Evolutionary conservation across 805 yeast species (phyloP), one percentile per base, ranked within the genome.

Genomic region (Yamadazyma philogaea): DNA sequence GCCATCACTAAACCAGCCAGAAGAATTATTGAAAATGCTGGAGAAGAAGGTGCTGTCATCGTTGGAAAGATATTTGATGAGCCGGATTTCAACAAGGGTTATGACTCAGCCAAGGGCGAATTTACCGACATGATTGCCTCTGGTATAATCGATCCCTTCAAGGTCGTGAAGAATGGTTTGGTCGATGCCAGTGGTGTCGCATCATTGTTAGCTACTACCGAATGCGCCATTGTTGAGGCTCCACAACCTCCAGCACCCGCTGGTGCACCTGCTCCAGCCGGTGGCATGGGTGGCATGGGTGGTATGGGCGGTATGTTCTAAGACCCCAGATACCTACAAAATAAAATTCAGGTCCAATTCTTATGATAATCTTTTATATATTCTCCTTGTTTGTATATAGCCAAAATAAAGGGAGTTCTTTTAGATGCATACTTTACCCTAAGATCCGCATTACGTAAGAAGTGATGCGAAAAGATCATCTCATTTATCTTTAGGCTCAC

Each of bases 151-250:
- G 99, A 93, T 70, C 99, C 99, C 55, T 88, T 91, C 80, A 91
- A 89, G 79, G 98, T 91, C 54, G 96, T 93, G 47, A 87, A 93
- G 76, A 82, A 87, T 58, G 97, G 98, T 49, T 76, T 93, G 60
- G 87, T 87, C 44, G 98, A 93, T 60, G 98, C 99, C 48, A 79
- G 95, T 39, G 96, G 98, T 74, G 97, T 93, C 50, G 98, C 99
- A 37, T 88, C 96, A 22, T 76, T 93, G 65, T 78, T 93, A 66
- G 97, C 98, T 51, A 91, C 98, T 46, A 91, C 99, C 51, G 99
- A 93, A 74, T 95, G 96, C 67, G 97, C 97, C 50, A 87, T 93
- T 60, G 96, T 89, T 46, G 96, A 86, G 56, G 96, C 95, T 51
- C 95, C 97, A 57, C 84, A 81, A 68, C 93, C 91, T 59, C 71